Evolutionary conservation across 2,329 filamentous ascomycete genomes (phyloP), one percentile per base, ranked within the genome.

Genomic region (Cladorrhinum sp.): DNA sequence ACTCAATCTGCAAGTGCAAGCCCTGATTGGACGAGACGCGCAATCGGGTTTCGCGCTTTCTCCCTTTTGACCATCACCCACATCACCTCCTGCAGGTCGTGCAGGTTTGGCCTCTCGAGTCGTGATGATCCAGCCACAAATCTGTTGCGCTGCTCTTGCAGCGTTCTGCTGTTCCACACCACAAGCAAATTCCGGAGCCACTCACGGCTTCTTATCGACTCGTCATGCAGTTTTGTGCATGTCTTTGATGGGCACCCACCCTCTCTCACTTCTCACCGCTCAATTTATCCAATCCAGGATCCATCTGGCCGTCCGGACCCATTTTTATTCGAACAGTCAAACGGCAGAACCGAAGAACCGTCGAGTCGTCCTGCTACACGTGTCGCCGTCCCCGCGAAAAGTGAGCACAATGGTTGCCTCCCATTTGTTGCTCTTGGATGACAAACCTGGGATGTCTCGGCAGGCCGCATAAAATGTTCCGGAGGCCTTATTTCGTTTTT

Each of bases 341-440:
- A 58, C 26, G 50, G 28, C 56, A 42, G 26, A 39, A 42, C 30
- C n/a, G 56, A 9, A 52, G 20, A 21, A 30, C 20, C 49, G 23
- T 39, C 56, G 49, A 58, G 30, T 58, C 33, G 28, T 21, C 42
- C 55, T 42, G 18, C 56, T 62, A 56, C 60, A 62, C 60, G 60
- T 62, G 60, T 62, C 60, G 18, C 42, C 18, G 18, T 36, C 14
- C 20, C 42, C 16, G n/a, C 52, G 28, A 36, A 6, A 6, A 36
- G 33, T 36, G 33, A 36, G 7, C 42, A 46, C n/a, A 4, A 46
- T 8, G 42, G 42, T 46, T 46, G 16, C 50, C n/a, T 53, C 50
- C 24, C 12, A 24, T n/a, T 52, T 52, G 4, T 16, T 52, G 23
- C 21, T 51, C 21, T 36, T 36, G 33, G 33, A 36, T 16, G 33